These are phyloP conservation scores for Leishmania turanica DNA, from an alignment of 208 protist species.

Conservation along the genomic window DNA sequence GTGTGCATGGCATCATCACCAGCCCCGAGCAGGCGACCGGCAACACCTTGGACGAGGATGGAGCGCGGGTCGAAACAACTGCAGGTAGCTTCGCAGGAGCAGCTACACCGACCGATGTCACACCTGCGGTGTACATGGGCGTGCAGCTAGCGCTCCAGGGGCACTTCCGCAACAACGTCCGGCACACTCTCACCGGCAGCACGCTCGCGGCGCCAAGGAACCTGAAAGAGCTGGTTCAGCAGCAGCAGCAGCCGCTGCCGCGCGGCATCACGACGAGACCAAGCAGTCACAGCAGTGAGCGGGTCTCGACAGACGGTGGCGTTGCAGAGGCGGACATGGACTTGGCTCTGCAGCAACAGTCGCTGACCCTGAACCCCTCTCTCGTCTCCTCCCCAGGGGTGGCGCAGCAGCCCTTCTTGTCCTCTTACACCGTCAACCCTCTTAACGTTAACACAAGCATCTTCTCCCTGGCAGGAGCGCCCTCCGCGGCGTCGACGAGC, in stretches of 20 bases:
- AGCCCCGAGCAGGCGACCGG: neutral
- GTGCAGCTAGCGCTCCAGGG: conserved; percentile 29
- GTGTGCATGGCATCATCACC: neutral
- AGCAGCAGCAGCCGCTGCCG: conserved; percentile 5
- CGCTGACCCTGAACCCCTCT: neutral
- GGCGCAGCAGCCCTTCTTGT: conserved; percentile 1
- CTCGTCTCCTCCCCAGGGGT: neutral
- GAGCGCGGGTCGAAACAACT: neutral
- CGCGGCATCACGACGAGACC: conserved; percentile 8
- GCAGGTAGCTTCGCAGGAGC: neutral
- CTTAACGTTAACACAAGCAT: conserved; percentile 2
- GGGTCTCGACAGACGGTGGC: neutral
- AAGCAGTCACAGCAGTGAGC: conserved; percentile 2
- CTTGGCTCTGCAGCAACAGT: conserved; percentile 9
- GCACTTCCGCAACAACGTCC: conserved; percentile 35
- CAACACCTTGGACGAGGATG: conserved; percentile 1
- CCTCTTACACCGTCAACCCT: neutral
- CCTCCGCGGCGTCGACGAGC: conserved; percentile 1
- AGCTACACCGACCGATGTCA: conserved; percentile 6
- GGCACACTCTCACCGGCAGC: conserved; percentile 16
- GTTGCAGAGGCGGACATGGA: neutral
- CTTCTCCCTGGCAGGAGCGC: neutral
- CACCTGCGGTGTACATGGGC: conserved; percentile 23
- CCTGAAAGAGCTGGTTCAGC: conserved; percentile 1
- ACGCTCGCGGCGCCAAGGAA: neutral